Percentiles rank a stretch among this genome's conserved stretches.
These are phyloP conservation scores for Umbelopsis ramanniana DNA, from an alignment of 192 early-diverging fungal genomes.

Conservation along the genomic window DNA sequence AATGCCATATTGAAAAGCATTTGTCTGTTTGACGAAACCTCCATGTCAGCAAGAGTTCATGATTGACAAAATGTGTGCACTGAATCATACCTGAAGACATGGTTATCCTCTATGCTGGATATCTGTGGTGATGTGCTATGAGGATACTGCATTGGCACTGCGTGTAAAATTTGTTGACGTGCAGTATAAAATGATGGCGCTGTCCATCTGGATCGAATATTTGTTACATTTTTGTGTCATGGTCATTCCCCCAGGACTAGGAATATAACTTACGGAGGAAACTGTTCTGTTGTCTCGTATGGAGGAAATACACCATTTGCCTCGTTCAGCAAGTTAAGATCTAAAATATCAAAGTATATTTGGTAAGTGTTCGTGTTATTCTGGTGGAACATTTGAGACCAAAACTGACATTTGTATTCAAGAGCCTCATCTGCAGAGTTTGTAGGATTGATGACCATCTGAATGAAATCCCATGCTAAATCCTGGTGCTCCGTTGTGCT, in stretches of 20 bases:
- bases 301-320: conserved; percentile 18
- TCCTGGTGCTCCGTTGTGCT: conserved; percentile 10
- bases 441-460: conserved; percentile 6
- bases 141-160: conserved; percentile 25
- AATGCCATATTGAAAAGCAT: conserved; percentile 20
- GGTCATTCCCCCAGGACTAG: neutral
- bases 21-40: neutral
- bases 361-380: too few relatives aligned
- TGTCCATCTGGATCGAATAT: conserved; percentile 3
- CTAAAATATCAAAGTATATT: neutral
- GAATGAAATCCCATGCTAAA: conserved; percentile 25
- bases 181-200: conserved; percentile 13
- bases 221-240: neutral
- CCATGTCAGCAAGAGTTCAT: too few relatives aligned
- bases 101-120: conserved; percentile 18
- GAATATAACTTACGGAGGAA: neutral
- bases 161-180: conserved; percentile 6
- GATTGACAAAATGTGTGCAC: neutral
- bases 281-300: conserved; percentile 21
- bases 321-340: conserved; percentile 9
- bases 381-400: too few relatives aligned
- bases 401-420: conserved; percentile 1
- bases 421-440: neutral
- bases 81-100: conserved; percentile 6
- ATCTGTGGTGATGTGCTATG: conserved; percentile 14